Evolutionary conservation across 1,139 yeast species (phyloP).

Genomic region (Suhomyces anneliseae): DNA sequence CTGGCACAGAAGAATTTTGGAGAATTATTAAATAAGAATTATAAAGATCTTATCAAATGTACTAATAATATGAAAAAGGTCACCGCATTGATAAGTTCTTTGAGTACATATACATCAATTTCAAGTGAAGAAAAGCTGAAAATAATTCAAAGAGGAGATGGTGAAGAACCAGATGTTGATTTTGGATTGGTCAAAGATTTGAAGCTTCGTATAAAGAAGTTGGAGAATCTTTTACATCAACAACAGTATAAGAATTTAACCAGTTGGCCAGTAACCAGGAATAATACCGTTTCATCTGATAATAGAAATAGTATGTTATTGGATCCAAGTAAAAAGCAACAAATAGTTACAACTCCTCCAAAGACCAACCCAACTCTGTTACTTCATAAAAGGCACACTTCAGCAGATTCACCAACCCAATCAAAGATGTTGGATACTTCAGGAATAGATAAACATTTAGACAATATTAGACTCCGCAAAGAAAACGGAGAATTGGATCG

Average conservation of each 20-base stretch:
- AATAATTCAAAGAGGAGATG: conserved; percentile 10
- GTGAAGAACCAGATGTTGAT: conserved; percentile 25
- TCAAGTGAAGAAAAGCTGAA: conserved; percentile 13
- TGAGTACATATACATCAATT: conserved; percentile 30
- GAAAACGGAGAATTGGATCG: conserved; percentile 25
- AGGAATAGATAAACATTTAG: conserved; percentile 45
- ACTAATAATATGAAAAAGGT: conserved; percentile 41
- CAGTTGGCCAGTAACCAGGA: conserved; percentile 50
- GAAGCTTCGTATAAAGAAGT: conserved; percentile 57
- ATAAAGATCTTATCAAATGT: conserved; percentile 44
- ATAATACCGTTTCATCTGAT: conserved; percentile 9
- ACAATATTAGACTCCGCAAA: conserved; percentile 38
- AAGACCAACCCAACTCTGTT: conserved; percentile 25
- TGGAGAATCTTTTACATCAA: conserved; percentile 68
- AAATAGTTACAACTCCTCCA: conserved; percentile 6
- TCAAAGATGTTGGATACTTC: conserved; percentile 36
- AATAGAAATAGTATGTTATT: conserved; percentile 23
- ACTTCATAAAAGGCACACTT: conserved; percentile 18
- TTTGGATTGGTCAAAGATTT: conserved; percentile 52
- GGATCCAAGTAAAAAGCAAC: conserved; percentile 10
- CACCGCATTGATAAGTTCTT: conserved; percentile 35
- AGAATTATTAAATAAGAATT: conserved; percentile 45
- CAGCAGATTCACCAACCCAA: conserved; percentile 11
- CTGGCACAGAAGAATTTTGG: conserved; percentile 30
- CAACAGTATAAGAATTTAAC: conserved; percentile 57